Evolutionary conservation across 139 green algal genomes (phyloP).

Genomic region (Haematococcus lacustris): DNA sequence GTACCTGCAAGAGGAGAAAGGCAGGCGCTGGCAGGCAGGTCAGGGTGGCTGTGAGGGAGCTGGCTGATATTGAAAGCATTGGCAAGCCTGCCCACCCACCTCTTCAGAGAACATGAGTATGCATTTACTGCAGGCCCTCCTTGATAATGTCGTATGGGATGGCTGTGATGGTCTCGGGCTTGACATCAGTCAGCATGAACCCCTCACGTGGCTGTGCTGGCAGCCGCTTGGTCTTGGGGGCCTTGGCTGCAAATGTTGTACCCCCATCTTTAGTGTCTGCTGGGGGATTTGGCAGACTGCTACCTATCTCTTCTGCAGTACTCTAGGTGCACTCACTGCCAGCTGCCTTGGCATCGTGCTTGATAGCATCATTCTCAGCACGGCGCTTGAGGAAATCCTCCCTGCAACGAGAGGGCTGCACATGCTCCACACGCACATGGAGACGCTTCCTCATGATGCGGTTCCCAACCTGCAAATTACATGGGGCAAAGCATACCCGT

Average conservation of each 20-base stretch:
- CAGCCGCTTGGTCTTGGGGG: conserved; percentile 61
- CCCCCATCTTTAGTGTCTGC: too few relatives aligned
- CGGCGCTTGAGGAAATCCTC: conserved; percentile 89
- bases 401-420: conserved; percentile 83
- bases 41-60: too few relatives aligned
- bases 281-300: too few relatives aligned
- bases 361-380: conserved; percentile 76
- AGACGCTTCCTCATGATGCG: conserved; percentile 93
- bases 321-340: conserved; percentile 44
- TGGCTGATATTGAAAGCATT: too few relatives aligned
- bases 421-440: conserved; percentile 96
- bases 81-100: too few relatives aligned
- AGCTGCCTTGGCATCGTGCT: conserved; percentile 68
- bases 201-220: conserved; percentile 63
- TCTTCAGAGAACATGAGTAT: neutral
- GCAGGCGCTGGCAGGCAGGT: too few relatives aligned
- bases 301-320: too few relatives aligned
- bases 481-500: neutral
- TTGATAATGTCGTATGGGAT: conserved; percentile 98
- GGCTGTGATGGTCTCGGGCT: conserved; percentile 86
- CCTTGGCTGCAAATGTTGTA: too few relatives aligned
- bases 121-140: conserved; percentile 49
- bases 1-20: too few relatives aligned
- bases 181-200: conserved; percentile 74
- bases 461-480: conserved; percentile 46